These are phyloP conservation scores for Nitzschia sp. DNA, from an alignment of 108 stramenopile genomes.

Conservation along the genomic window DNA sequence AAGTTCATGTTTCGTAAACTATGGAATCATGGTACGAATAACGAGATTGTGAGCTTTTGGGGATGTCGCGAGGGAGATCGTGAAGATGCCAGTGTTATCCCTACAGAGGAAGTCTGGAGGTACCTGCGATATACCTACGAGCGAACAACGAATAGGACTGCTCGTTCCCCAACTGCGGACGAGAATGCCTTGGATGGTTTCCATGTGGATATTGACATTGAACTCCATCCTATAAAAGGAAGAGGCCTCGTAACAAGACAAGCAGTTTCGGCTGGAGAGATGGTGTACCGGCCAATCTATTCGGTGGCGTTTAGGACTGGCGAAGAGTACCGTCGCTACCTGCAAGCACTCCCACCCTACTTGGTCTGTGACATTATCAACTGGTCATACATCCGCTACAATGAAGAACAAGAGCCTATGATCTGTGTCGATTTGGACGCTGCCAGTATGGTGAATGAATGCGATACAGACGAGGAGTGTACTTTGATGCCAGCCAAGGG, in stretches of 20 bases:
- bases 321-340: slow-evolving; percentile 12
- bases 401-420: not conserved
- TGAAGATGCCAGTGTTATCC: not conserved
- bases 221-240: not conserved
- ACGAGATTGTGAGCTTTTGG: too few relatives aligned
- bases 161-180: not conserved
- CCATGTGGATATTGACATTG: not conserved
- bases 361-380: slow-evolving; percentile 25
- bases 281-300: slow-evolving; percentile 16
- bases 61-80: too few relatives aligned
- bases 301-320: slow-evolving; percentile 6
- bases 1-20: too few relatives aligned
- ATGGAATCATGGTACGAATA: too few relatives aligned
- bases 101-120: not conserved
- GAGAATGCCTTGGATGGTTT: not conserved
- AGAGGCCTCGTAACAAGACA: not conserved
- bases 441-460: slow-evolving; percentile 13
- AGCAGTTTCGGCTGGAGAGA: not conserved
- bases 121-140: not conserved
- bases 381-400: slow-evolving; percentile 11
- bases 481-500: not conserved
- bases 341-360: slow-evolving; percentile 4
- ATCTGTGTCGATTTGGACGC: slow-evolving; percentile 28
- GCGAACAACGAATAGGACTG: not conserved
- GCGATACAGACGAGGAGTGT: not conserved